Base-by-base conservation (phyloP, 352 stramenopile species). In the Phytophthora colocasiae region DNA sequence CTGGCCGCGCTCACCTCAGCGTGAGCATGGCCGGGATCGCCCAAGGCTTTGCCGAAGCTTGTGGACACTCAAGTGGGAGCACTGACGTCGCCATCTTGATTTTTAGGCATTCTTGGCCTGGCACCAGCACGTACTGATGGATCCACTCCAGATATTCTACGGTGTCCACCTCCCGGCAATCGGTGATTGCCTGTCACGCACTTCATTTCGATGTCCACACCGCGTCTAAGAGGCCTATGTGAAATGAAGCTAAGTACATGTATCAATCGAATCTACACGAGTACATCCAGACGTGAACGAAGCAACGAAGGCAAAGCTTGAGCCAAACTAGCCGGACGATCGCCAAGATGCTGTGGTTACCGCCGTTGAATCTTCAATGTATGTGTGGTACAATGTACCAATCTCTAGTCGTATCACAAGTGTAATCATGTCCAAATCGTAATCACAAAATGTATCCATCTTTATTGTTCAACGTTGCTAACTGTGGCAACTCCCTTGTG, bases 191-290 rank as follows among this genome's bases (percentile, higher is more conserved):
- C 44, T 63, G 56, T 57, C 48, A 43, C 31, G 24, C 49, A 60
- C 58, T 59, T 60, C 40, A 19, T 32, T 34, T 66, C 19, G 40
- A 24, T 66, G 40, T 66, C 58, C 58, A 66, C 29, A 9, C 29
- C 29, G 27, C 41, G 9, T 47, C 9, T 31, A 55, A 29, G 29
- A 12, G 24, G 15, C 6, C 46, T 19, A 17, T 7, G 29, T 8
- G 8, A n/a, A 53, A 12, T 46, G 41, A 19, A 48, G 41, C 19
- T 31, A 47, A 10, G 17, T 47, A 8, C 32, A 29, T 11, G 47
- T 52, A 36, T 36, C 31, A 36, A 36, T 36, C 9, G 9, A 36
- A 36, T 36, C 7, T 34, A 8, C 31, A 34, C 31, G 9, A 12
- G 1, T 10, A 36, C 9, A 4, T 14, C 9, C 31, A 10, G 31